phyloP scores from a whole-genome alignment of 176 grass and related monocot genomes.

The Leersia perrieri region DNA sequence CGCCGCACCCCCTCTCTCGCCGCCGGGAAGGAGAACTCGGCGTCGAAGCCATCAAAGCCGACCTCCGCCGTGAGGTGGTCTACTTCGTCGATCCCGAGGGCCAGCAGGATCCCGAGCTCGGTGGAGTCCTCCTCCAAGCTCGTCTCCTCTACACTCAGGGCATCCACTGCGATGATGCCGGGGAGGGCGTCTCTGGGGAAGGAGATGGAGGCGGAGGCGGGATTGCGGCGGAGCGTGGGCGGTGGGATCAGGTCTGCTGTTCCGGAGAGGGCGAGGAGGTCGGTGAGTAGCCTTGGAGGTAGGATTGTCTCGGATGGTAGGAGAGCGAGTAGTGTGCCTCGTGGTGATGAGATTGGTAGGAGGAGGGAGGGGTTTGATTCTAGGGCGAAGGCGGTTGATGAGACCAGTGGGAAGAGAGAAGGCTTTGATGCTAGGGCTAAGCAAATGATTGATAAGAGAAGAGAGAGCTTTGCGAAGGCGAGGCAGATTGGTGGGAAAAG shows the following conservation, averaged over 20 bases:
- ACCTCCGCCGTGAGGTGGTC: slow-evolving; percentile 59
- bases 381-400: slow-evolving; percentile 18
- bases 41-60: slow-evolving; percentile 33
- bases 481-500: slow-evolving; percentile 41
- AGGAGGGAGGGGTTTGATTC: slow-evolving; percentile 31
- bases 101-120: slow-evolving; percentile 56
- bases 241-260: slow-evolving; percentile 59
- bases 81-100: slow-evolving; percentile 78
- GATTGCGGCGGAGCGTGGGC: slow-evolving; percentile 43
- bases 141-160: slow-evolving; percentile 35
- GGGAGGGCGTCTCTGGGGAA: slow-evolving; percentile 49
- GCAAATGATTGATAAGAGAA: slow-evolving; percentile 32
- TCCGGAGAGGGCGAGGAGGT: slow-evolving; percentile 51
- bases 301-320: slow-evolving; percentile 24
- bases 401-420: slow-evolving; percentile 44
- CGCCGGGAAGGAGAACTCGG: slow-evolving; percentile 50
- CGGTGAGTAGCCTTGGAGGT: slow-evolving; percentile 24
- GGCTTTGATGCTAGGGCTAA: slow-evolving; percentile 32
- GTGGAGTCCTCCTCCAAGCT: slow-evolving; percentile 50
- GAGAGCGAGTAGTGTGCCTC: slow-evolving; percentile 15
- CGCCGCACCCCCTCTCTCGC: slow-evolving; percentile 33
- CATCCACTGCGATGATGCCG: slow-evolving; percentile 25
- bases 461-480: slow-evolving; percentile 37
- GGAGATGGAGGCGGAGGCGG: slow-evolving; percentile 38
- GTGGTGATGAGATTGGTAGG: neutral